Conservation (phyloP, 495 filamentous ascomycete genomes). For the Pseudoneurospora amorphoporcata region DNA sequence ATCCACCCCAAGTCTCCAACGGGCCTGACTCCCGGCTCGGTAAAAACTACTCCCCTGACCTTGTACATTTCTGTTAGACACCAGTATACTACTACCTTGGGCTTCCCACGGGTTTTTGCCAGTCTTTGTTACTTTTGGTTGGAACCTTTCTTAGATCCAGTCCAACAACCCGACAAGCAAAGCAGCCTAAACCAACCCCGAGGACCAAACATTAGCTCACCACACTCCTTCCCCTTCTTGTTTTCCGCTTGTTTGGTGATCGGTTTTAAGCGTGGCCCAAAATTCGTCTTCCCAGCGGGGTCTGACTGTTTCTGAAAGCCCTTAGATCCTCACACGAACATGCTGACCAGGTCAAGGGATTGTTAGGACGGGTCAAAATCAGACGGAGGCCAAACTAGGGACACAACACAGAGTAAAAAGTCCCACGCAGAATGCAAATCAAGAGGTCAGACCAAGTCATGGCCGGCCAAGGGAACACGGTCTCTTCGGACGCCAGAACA, state of each 20-base stretch:
- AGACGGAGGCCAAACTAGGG: background rate
- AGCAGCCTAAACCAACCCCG: background rate
- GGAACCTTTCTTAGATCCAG: background rate
- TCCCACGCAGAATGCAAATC: background rate
- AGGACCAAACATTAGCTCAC: background rate
- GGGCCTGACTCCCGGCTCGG: conserved; percentile 8
- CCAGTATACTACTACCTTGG: background rate
- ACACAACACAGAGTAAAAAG: background rate
- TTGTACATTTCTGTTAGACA: background rate
- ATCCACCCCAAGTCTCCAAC: conserved; percentile 8
- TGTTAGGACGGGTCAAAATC: background rate
- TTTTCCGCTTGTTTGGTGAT: background rate
- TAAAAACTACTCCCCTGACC: conserved; percentile 8
- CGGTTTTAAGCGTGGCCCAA: background rate
- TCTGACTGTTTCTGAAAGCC: background rate
- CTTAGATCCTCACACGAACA: background rate
- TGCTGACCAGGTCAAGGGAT: background rate
- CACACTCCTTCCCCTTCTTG: background rate
- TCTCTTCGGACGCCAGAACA: conserved; percentile 2
- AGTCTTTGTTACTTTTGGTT: background rate
- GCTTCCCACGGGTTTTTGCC: background rate
- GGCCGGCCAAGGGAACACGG: background rate
- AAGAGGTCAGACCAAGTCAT: background rate
- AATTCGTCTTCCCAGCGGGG: background rate
- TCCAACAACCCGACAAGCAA: background rate